Evolutionary conservation across 257 asterid species (phyloP), one percentile per base, ranked within the genome.

Genomic region (Solanum pinnatisectum): DNA sequence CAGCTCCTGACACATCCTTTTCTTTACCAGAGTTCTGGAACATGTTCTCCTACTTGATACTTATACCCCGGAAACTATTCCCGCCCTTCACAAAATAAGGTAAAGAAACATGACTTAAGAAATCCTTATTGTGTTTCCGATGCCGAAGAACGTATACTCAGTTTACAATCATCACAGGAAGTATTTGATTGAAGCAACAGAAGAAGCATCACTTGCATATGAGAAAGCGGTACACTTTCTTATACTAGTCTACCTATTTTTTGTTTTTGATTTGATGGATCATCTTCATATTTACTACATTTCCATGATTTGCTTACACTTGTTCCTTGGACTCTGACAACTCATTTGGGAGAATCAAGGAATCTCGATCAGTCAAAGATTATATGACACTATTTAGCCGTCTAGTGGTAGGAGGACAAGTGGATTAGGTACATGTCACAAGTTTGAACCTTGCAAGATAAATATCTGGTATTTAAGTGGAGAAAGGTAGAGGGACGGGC

Each of bases 1-100:
- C 37, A 12, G 86, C 37, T 56, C 22, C 44, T 49, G 35, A n/a
- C 32, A 33, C 36, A 76, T 44, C 11, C 15, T 85, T 18, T 92
- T 86, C 88, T 87, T 84, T n/a, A 72, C 70, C 91, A 97, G 99
- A 87, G 98, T 93, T 92, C 94, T 97, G 27, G 99, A 97, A 89
- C 96, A 95, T 83, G 94, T 97, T 92, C 98, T 97, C 90, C 94
- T 97, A 92, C 98, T 95, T 79, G 99, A 95, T 89, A 96, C 99
- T 6, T 97, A 97, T 68, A 94, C 96, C 79, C 93, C 96, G 59
- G 99, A 97, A 89, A 94, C 98, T 83, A 93, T 97, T 89, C 98
- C 98, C 4, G 99, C 99, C 74, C 98, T 97, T 73, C 99, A 96
- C 84, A 94, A 95, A 89, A 97, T 96, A 88, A 94, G 99, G 99